These are phyloP conservation scores for Candolleomyces efflorescens DNA, from an alignment of 768 basidiomycete species.

Conservation along the genomic window DNA sequence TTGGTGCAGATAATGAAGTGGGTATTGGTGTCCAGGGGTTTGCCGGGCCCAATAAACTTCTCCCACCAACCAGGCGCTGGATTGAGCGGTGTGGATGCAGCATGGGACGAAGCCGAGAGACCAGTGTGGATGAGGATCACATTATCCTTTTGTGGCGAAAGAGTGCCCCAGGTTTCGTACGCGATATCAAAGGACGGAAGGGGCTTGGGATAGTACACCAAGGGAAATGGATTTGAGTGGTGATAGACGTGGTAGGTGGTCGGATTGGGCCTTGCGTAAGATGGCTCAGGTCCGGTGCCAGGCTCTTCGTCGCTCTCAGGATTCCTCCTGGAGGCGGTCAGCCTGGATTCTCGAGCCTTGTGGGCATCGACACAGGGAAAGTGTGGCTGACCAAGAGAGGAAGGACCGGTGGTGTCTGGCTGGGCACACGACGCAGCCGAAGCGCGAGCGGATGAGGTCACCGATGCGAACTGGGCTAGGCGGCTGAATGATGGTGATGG, in stretches of 20 bases:
- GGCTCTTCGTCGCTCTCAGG: conserved; percentile 12
- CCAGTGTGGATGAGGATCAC: conserved; percentile 96
- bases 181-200: conserved; percentile 81
- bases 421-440: conserved; percentile 6
- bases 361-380: conserved; percentile 87
- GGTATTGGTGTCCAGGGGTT: conserved; percentile 86
- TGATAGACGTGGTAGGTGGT: conserved; percentile 67
- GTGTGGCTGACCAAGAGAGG: conserved; percentile 17
- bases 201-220: conserved; percentile 48
- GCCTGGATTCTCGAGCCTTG: conserved; percentile 58
- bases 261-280: conserved; percentile 78
- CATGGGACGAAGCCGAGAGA: conserved; percentile 93
- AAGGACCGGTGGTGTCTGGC: conserved; percentile 10
- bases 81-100: conserved; percentile 75
- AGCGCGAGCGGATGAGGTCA: neutral
- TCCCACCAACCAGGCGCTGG: conserved; percentile 96
- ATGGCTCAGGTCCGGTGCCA: conserved; percentile 72
- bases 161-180: conserved; percentile 97
- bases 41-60: conserved; percentile 94
- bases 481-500: neutral
- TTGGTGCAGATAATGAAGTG: conserved; percentile 97
- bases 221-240: conserved; percentile 55
- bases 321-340: conserved; percentile 25
- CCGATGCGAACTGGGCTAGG: neutral
- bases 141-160: conserved; percentile 75